Conservation (phyloP, 306 rosid species). For the Gastrolobium villosum region DNA sequence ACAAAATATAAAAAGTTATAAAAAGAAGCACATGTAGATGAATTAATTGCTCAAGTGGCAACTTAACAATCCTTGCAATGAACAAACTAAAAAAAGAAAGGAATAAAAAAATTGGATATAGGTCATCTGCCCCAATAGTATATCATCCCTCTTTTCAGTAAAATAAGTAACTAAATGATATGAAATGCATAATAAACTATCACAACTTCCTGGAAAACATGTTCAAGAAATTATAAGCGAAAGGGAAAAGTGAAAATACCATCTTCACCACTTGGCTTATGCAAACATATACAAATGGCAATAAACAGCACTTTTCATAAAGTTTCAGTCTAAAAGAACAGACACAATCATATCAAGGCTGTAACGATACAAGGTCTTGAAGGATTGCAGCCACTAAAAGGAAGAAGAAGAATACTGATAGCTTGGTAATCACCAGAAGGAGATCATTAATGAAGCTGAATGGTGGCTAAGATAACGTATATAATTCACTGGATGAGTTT, state of each 20-base stretch:
- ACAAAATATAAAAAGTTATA: not conserved
- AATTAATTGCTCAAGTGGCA: not conserved
- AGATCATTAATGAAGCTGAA: conserved; percentile 32
- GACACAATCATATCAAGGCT: not conserved
- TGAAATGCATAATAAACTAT: conserved; percentile 2
- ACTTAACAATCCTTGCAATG: conserved; percentile 20
- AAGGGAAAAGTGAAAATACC: not conserved
- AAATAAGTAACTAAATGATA: conserved; percentile 10
- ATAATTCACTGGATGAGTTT: conserved; percentile 1
- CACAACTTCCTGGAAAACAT: conserved; percentile 25
- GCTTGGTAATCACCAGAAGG: not conserved
- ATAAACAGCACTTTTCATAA: not conserved
- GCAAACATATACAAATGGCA: not conserved
- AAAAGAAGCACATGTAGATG: conserved; percentile 23
- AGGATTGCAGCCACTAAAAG: conserved; percentile 15
- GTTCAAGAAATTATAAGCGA: not conserved
- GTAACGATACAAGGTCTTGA: conserved; percentile 14
- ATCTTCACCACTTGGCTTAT: conserved; percentile 13
- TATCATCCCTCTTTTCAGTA: not conserved
- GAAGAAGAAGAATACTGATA: conserved; percentile 3
- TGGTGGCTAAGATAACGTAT: not conserved
- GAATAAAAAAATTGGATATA: conserved; percentile 5
- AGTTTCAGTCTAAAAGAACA: conserved; percentile 20
- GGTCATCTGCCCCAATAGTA: conserved; percentile 18
- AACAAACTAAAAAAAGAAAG: not conserved